These are phyloP conservation scores for Phytophthora aleatoria DNA, from an alignment of 352 stramenopile species.

Conservation along the genomic window DNA sequence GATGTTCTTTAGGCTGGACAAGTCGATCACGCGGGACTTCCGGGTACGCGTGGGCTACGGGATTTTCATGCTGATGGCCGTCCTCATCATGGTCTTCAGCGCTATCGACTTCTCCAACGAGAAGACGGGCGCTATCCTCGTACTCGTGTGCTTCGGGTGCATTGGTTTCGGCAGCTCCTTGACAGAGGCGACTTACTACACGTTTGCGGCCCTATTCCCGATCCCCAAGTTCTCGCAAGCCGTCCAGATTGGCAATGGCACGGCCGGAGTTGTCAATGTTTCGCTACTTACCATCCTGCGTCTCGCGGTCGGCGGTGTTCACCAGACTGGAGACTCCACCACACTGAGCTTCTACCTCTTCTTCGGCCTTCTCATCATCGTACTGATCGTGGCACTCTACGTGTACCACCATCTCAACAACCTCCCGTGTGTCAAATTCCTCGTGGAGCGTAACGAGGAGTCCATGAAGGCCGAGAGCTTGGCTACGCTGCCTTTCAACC, in stretches of 20 bases:
- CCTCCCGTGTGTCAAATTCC: constrained; percentile 54
- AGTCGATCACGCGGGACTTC: constrained; percentile 45
- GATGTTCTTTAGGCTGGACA: constrained; percentile 63
- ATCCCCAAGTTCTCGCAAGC: constrained; percentile 69
- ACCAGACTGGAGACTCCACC: constrained; percentile 41
- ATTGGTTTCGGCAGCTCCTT: constrained; percentile 62
- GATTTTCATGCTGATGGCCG: constrained; percentile 59
- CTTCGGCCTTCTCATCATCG: constrained; percentile 56
- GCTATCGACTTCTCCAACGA: constrained; percentile 50
- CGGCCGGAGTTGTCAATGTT: constrained; percentile 60
- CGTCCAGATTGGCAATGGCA: constrained; percentile 66
- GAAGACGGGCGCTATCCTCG: constrained; percentile 52
- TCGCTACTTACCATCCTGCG: constrained; percentile 56
- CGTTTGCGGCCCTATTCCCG: constrained; percentile 61
- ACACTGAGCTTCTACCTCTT: constrained; percentile 65
- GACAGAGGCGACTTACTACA: constrained; percentile 65
- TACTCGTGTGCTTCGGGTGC: constrained; percentile 59
- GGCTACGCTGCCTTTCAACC: constrained; percentile 29
- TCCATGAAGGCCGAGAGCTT: constrained; percentile 36
- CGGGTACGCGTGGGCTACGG: constrained; percentile 55
- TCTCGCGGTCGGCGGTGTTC: constrained; percentile 48
- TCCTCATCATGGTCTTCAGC: constrained; percentile 71
- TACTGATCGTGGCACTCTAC: constrained; percentile 48
- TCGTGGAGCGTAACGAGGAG: constrained; percentile 52
- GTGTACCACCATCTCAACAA: constrained; percentile 46